These are phyloP conservation scores for Venustampulla echinocandica DNA, from an alignment of 495 filamentous ascomycete species.

Conservation along the genomic window DNA sequence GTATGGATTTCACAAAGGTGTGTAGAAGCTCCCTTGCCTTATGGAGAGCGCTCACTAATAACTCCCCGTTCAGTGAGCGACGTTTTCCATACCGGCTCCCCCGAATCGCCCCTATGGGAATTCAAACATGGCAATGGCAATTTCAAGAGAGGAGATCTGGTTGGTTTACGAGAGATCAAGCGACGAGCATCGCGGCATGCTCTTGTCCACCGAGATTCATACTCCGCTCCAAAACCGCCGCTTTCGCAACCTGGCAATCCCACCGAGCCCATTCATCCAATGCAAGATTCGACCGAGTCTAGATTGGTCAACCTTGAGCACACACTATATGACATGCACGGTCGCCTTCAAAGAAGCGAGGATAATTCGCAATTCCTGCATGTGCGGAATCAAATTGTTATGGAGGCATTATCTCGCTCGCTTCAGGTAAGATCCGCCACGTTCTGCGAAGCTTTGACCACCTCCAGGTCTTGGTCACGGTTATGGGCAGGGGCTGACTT, in stretches of 20 bases:
- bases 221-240: conserved; percentile 61
- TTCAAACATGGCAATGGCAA: conserved; percentile 98
- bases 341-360: conserved; percentile 69
- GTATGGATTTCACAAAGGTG: conserved; percentile 99
- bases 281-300: conserved; percentile 64
- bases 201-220: conserved; percentile 90
- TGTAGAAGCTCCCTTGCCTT: conserved; percentile 18
- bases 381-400: conserved; percentile 70
- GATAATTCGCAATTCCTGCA: conserved; percentile 72
- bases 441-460: too few species aligned
- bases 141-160: conserved; percentile 90
- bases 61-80: conserved; percentile 68
- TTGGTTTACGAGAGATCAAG: conserved; percentile 91
- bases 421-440: conserved; percentile 49
- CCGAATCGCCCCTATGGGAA: conserved; percentile 93
- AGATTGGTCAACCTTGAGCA: conserved; percentile 73
- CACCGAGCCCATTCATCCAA: conserved; percentile 61
- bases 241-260: conserved; percentile 75
- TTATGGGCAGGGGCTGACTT: background rate
- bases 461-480: background rate
- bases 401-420: conserved; percentile 71
- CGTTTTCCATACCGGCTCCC: conserved; percentile 94
- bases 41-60: too few species aligned
- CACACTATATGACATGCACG: conserved; percentile 68
- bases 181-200: conserved; percentile 93